Evolutionary conservation across 345 rosid species (phyloP), one percentile per base, ranked within the genome.

Genomic region (Populus nigra): DNA sequence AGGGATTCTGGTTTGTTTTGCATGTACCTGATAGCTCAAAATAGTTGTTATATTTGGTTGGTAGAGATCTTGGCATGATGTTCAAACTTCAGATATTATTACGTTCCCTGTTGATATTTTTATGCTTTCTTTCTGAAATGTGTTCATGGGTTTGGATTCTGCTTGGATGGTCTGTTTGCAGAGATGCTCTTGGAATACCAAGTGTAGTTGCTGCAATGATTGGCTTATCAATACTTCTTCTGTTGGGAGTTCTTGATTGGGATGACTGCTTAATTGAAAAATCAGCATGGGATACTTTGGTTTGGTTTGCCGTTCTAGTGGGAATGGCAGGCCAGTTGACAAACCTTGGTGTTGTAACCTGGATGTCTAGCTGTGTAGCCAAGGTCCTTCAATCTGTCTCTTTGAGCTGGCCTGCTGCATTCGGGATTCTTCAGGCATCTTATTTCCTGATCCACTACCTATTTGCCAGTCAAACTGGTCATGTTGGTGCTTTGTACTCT

Each of bases 151-250:
- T 57, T 53, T 67, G 61, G 49, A 74, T 31, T 31, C 71, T 41
- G n/a, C 65, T 72, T 81, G 69, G 71, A 70, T 77, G 84, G 33
- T 70, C 57, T 72, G 22, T 47, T 4, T 76, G 79, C 90, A 96
- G 99, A 71, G 99, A 96, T 27, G 74, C 88, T 36, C 80, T 93
- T 5, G 94, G 97, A 36, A 85, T 96, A 73, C 97, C 97, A 15
- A 93, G 98, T 79, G 99, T 96, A 50, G 98, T 93, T 47, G 94
- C 99, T 73, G 98, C 98, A 3, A 93, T 96, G 99, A 91, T 96
- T 59, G 97, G 95, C 76, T 83, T 96, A 76, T 93, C 97, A 15
- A 87, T 93, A 73, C 94, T 96, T 57, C 95, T 96, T 65, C 77
- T 90, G 62, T 77, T 92, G 68, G 99, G 99, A 78, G 98, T 94